phyloP scores from a whole-genome alignment of 2,329 filamentous ascomycete species.

The Colletotrichum caudatum region DNA sequence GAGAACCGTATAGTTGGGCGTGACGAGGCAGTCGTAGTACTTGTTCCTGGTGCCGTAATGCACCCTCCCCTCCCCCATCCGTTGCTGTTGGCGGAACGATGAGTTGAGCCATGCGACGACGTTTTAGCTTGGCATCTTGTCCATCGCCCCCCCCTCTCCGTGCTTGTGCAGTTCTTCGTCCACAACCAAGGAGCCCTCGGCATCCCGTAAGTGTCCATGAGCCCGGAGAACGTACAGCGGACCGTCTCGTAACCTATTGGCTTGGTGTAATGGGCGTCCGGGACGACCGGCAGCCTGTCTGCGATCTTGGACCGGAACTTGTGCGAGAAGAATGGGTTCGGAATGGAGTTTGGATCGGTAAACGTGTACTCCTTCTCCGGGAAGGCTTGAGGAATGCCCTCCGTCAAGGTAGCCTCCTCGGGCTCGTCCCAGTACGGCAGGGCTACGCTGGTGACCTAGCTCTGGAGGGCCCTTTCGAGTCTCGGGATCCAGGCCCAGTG shows the following conservation, averaged over 20 bases:
- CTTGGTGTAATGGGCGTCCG: conserved; percentile 42
- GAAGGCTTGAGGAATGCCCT: neutral
- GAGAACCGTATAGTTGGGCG: conserved; percentile 51
- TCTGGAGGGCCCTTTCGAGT: too few species aligned
- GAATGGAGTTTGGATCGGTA: neutral
- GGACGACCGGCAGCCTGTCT: conserved; percentile 24
- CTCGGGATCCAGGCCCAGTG: too few species aligned
- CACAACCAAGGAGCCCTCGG: conserved; percentile 20
- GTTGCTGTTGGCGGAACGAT: conserved; percentile 18
- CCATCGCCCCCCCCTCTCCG: neutral
- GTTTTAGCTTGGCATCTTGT: conserved; percentile 48
- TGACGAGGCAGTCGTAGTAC: conserved; percentile 45
- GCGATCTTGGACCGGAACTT: conserved; percentile 41
- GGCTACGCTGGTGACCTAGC: too few species aligned
- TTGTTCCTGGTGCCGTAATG: conserved; percentile 30
- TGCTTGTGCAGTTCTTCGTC: conserved; percentile 31
- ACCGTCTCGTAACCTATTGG: conserved; percentile 43
- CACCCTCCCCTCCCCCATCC: neutral
- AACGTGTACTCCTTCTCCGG: neutral
- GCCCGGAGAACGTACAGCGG: conserved; percentile 45
- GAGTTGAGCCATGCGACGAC: conserved; percentile 28
- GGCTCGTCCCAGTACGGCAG: conserved; percentile 34
- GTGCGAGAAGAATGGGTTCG: conserved; percentile 46
- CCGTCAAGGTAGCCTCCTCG: neutral
- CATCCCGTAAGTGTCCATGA: conserved; percentile 40